Evolutionary conservation across 441 rosid species (phyloP), one percentile per base, ranked within the genome.

Genomic region (Omphalea diandra): DNA sequence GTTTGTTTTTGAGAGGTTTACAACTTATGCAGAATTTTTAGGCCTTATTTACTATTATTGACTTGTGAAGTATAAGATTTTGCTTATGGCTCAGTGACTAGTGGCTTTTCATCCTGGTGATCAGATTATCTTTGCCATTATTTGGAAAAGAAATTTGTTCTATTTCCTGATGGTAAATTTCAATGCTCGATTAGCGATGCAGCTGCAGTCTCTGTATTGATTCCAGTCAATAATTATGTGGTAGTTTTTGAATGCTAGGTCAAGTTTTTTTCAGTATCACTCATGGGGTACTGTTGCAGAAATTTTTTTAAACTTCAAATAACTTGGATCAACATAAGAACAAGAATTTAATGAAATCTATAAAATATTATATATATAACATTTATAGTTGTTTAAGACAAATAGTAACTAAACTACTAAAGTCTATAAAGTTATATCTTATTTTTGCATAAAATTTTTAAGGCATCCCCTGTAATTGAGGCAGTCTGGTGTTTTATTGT

Each of bases 1-100:
- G 99, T 96, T 78, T 76, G 84, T 75, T 56, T 75, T 67, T 55
- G 56, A 58, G 36, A 53, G 63, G 40, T 18, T 31, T 59, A 72
- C 63, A 31, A 31, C 22, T 53, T 26, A 67, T 24, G 22, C 11
- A 12, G 27, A 70, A 68, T 38, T 38, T 43, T 64, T 49, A 8
- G 36, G 60, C 46, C n/a, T 67, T 8, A 15, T 68, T 65, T 65
- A 15, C 38, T 14, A 3, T 63, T 67, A 14, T 46, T 63, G 5
- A 12, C 9, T 3, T 59, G 63, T 49, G 44, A 68, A 20, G 7
- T 63, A 26, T 56, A 41, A 20, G 31, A 9, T 40, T 38, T 22
- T 69, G 27, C 35, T 40, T 31, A 29, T 67, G 32, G 32, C 70
- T 73, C 32, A 20, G 41, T 46, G 32, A 40, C 32, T 63, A 38